A percentile compares a stretch with the other conserved stretches of the same genome.
phyloP scores from a whole-genome alignment of 2,329 filamentous ascomycete genomes.

The Pseudogymnoascus sp. region DNA sequence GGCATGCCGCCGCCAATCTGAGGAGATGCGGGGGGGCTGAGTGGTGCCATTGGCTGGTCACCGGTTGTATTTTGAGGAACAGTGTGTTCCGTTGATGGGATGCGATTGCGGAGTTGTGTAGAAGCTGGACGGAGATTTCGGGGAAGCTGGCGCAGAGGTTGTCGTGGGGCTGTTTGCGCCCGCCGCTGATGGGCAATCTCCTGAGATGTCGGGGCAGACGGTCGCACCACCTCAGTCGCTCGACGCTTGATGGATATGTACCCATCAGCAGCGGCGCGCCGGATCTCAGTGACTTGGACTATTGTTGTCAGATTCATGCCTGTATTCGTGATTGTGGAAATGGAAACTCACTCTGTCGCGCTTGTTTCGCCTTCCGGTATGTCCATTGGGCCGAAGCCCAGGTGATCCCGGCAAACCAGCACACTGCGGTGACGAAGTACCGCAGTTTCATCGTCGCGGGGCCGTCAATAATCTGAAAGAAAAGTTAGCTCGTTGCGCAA shows the following conservation, averaged over 20 bases:
- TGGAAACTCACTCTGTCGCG: not conserved
- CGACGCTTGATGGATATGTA: not conserved
- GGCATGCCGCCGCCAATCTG: not conserved
- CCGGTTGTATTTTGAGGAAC: not conserved
- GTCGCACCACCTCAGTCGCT: not conserved
- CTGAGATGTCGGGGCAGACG: not conserved
- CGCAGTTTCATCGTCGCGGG: not conserved
- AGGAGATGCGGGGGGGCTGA: not conserved
- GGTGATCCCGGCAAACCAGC: not conserved
- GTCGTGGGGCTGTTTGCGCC: not conserved
- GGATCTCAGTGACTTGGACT: not conserved
- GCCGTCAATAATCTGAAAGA: not conserved
- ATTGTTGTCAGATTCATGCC: not conserved
- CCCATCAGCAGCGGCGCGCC: not conserved
- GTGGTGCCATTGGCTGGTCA: not conserved
- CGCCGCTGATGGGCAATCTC: not conserved
- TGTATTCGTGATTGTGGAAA: not conserved
- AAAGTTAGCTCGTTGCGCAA: not conserved
- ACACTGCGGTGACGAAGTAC: not conserved
- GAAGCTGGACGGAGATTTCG: not conserved
- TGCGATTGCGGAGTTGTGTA: not conserved
- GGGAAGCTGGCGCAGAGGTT: not conserved
- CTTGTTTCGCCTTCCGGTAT: not conserved
- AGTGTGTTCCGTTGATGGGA: not conserved
- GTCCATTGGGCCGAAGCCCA: not conserved